A percentile compares a stretch with the other conserved stretches of the same genome.
Conservation (phyloP, 129 eudicot species). For the Artemisia argyi region DNA sequence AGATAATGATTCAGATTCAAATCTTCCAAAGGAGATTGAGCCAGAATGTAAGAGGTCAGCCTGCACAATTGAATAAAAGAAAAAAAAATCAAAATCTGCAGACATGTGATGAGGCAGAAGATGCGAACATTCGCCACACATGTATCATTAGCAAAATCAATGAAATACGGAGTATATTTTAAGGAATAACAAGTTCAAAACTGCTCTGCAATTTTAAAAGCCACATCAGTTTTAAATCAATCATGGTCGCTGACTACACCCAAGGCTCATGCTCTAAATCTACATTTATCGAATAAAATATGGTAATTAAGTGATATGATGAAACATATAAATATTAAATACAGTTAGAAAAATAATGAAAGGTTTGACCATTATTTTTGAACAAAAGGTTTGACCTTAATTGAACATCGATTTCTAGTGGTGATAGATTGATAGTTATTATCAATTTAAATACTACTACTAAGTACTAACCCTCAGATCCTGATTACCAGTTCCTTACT, state of each 20-base stretch:
- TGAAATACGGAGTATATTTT: neutral
- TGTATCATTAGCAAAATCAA: neutral
- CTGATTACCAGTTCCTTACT: neutral
- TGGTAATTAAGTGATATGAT: no score
- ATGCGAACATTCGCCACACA: neutral
- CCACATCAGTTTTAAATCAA: neutral
- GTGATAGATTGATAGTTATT: no score
- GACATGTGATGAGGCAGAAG: neutral
- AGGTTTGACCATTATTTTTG: neutral
- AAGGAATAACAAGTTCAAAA: neutral
- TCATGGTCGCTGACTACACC: neutral
- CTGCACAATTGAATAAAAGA: constrained; percentile 42
- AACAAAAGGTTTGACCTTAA: neutral
- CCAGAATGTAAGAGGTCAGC: constrained; percentile 63
- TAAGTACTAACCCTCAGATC: neutral
- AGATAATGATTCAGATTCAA: constrained; percentile 71
- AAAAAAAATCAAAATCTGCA: constrained; percentile 12
- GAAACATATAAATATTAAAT: no score
- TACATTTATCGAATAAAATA: no score
- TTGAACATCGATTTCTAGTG: neutral
- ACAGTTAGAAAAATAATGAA: no score
- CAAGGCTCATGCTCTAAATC: neutral
- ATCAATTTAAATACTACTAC: neutral
- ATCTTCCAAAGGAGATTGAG: constrained; percentile 88
- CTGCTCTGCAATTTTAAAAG: neutral